A percentile compares a stretch with the other conserved stretches of the same genome.
Evolutionary conservation across 1,284 basidiomycete species (phyloP).

Genomic region (Sutorius eximius): DNA sequence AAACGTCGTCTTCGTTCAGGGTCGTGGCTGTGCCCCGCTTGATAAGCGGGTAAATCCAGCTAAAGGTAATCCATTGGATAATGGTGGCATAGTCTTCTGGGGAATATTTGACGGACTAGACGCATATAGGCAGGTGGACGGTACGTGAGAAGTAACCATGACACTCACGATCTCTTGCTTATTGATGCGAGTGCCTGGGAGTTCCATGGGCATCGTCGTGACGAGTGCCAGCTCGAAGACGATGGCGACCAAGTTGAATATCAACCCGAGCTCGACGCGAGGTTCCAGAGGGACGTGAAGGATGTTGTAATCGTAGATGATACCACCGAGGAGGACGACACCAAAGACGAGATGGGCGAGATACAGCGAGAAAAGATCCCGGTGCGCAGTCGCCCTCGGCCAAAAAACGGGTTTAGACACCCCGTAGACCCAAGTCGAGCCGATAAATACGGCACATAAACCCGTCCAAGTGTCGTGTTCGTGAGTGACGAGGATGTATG

Average conservation of each 20-base stretch:
- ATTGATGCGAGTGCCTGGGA: conserved; percentile 42
- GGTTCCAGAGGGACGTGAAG: conserved; percentile 33
- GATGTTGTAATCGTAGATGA: conserved; percentile 39
- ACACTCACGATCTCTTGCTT: conserved; percentile 41
- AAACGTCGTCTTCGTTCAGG: conserved; percentile 60
- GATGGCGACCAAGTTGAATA: conserved; percentile 39
- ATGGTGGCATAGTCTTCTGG: conserved; percentile 68
- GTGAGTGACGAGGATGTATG: conserved; percentile 36
- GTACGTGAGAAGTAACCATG: background rate
- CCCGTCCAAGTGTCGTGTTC: conserved; percentile 25
- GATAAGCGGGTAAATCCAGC: conserved; percentile 64
- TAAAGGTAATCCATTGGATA: conserved; percentile 68
- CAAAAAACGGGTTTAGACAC: conserved; percentile 40
- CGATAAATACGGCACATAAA: conserved; percentile 36
- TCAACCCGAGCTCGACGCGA: conserved; percentile 29
- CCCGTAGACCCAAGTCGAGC: conserved; percentile 51
- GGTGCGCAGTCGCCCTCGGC: conserved; percentile 43
- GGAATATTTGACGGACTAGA: conserved; percentile 43
- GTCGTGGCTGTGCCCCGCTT: conserved; percentile 48
- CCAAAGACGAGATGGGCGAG: conserved; percentile 37
- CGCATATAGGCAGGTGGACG: background rate
- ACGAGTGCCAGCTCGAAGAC: conserved; percentile 36
- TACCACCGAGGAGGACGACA: conserved; percentile 39
- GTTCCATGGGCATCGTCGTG: conserved; percentile 45
- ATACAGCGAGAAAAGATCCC: conserved; percentile 47